Conservation (phyloP, 768 basidiomycete genomes). For the Suillus subluteus region DNA sequence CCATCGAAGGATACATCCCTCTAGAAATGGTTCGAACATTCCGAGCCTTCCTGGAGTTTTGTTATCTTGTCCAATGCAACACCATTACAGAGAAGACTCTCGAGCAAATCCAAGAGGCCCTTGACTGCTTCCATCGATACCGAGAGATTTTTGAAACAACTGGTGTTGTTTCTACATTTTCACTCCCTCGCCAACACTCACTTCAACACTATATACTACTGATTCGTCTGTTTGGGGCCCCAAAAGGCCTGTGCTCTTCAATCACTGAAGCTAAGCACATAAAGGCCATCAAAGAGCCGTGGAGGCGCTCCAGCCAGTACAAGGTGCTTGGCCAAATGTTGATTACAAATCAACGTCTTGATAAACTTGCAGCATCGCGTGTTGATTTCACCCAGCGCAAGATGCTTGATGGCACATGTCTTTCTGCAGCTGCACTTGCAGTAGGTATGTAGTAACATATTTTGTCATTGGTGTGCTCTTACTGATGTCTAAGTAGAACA, state of each 20-base stretch:
- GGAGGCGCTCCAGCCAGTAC: conserved; percentile 13
- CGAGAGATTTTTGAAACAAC: conserved; percentile 14
- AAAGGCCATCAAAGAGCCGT: conserved; percentile 32
- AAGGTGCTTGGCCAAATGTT: conserved; percentile 19
- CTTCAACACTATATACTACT: conserved; percentile 19
- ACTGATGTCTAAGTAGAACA: too few species aligned
- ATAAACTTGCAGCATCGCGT: conserved; percentile 18
- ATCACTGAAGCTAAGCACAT: conserved; percentile 22
- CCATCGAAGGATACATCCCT: conserved; percentile 11
- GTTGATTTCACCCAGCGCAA: conserved; percentile 22
- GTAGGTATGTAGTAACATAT: too few species aligned
- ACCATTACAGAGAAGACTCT: conserved; percentile 19
- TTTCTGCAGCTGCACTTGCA: neutral
- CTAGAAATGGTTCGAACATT: neutral
- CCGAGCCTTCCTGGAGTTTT: conserved; percentile 29
- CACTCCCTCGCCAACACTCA: conserved; percentile 25
- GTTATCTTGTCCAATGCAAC: conserved; percentile 23
- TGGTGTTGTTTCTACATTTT: conserved; percentile 1
- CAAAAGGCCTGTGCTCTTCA: conserved; percentile 31
- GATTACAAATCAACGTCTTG: conserved; percentile 29
- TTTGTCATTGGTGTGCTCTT: too few species aligned
- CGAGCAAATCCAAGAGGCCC: conserved; percentile 11
- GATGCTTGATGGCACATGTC: conserved; percentile 15
- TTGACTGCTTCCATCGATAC: conserved; percentile 23
- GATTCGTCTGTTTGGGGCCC: conserved; percentile 29